Base-by-base conservation (phyloP, 371 early-diverging fungal genomes). In the Haplosporangium sp. region DNA sequence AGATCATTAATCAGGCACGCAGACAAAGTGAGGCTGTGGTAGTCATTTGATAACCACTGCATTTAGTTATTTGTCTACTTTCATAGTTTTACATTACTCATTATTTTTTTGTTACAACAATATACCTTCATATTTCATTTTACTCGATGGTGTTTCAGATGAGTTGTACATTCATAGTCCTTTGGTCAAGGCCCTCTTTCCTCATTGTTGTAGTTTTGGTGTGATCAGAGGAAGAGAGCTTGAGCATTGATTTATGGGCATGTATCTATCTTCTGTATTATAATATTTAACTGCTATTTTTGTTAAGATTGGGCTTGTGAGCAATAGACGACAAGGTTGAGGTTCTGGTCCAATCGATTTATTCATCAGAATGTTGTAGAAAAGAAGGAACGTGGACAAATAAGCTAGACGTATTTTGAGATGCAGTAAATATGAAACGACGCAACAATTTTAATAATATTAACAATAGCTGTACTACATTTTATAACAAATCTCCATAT, bases 401-500 rank as follows among this genome's bases (percentile, higher is more conserved):
- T 27, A 27, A 27, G 27, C 27, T 27, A 27, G 27, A 27, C 27
- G 27, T 27, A 27, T 27, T 27, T 27, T 27, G 27, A 27, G 27
- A 27, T 27, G 27, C 27, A 27, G 27, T 27, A 27, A 27, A 27
- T 27, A 27, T 27, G 27, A 27, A 27, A 27, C 27, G 27, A 27
- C 27, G 27, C 27, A 27, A 27, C 27, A 27, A 27, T 27, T 27
- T 27, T 27, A 27, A 27, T 27, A 27, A 27, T 27, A 27, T 27
- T 27, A 27, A 27, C 27, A 27, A 27, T 27, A 27, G 27, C 27
- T 27, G 27, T 27, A 44, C 13, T 44, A 44, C 44, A 10, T 44
- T 44, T 42, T 39, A 39, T 56, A 78, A 3, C 13, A 63, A 10
- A 56, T 79, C 79, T 7, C 79, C 79, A 61, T 79, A 79, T 27